A percentile compares a stretch with the other conserved stretches of the same genome.
These are phyloP conservation scores for Botryotinia globosa DNA, from an alignment of 2,329 filamentous ascomycete genomes.

Conservation along the genomic window DNA sequence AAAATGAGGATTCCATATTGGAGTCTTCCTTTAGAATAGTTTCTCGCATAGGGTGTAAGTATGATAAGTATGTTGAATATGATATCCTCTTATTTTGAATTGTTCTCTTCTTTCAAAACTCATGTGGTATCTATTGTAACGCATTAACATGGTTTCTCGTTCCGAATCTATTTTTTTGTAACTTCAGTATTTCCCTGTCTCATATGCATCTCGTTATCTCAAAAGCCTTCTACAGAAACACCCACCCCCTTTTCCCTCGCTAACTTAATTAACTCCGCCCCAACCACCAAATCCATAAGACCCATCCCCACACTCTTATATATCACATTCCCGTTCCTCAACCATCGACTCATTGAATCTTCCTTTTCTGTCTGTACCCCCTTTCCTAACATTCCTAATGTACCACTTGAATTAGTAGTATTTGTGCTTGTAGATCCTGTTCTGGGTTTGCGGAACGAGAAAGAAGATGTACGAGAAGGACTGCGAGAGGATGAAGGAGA, in stretches of 20 bases:
- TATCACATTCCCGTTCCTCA: slow-evolving; percentile 61
- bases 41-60: background rate
- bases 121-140: slow-evolving; percentile 9
- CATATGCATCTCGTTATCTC: background rate
- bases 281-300: slow-evolving; percentile 64
- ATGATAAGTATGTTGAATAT: background rate
- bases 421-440: slow-evolving; percentile 21
- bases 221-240: slow-evolving; percentile 53
- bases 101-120: background rate
- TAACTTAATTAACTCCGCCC: slow-evolving; percentile 54
- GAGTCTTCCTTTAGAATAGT: background rate
- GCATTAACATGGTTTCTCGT: background rate
- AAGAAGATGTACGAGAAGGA: slow-evolving; percentile 28
- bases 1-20: no score
- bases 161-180: background rate
- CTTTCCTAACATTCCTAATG: slow-evolving; percentile 22
- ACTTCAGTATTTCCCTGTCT: background rate
- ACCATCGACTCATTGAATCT: slow-evolving; percentile 53
- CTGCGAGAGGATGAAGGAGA: slow-evolving; percentile 10
- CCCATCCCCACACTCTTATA: slow-evolving; percentile 68
- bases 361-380: slow-evolving; percentile 41
- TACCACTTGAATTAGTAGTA: slow-evolving; percentile 22
- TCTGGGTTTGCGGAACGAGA: slow-evolving; percentile 21
- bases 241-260: slow-evolving; percentile 56
- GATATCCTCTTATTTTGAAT: background rate